Evolutionary conservation across 441 rosid genomes (phyloP), one percentile per base, ranked within the genome.

Genomic region (Adansonia madagascariensis): DNA sequence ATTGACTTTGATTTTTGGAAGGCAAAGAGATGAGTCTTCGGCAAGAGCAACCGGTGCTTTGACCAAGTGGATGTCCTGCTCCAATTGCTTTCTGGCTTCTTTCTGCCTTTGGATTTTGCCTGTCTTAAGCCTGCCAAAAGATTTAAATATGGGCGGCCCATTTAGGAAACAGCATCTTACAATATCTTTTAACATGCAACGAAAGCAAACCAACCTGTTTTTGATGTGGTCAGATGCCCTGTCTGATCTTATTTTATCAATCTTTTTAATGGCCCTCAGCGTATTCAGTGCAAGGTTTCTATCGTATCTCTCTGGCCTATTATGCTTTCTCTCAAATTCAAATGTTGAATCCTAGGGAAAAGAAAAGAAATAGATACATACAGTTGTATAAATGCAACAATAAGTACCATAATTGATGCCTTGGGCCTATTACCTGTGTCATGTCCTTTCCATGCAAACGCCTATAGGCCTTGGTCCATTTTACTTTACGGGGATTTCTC

Each of bases 381-480:
- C 71, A 68, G 49, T 31, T 14, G 8, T 24, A 57, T 1, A 2
- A n/a, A 27, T 22, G 27, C 60, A 24, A 53, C 27, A 46, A 71
- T n/a, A 71, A 46, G 70, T 4, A 55, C 44, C 8, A 8, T 31
- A 74, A 53, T 69, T 8, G 41, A 68, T 68, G 73, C 18, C 18
- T 47, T 12, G 18, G 47, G 49, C 11, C 63, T 3, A 11, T 1
- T 43, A 94, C 99, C 93, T 89, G 90, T 50, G 99, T 92, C 99
- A 95, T 94, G 82, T 95, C 99, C 84, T 95, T 95, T 10, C 97
- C 97, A 8, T 87, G 97, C 75, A 90, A 74, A 1, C 91, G 87
- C 84, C 99, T 88, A 55, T 85, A 95, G 73, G 97, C 97, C 89
- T 95, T 95, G 63, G 97, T 92, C 98, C 98, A 95, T 82, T 92